These are phyloP conservation scores for Gastrolobium villosum DNA, from an alignment of 306 rosid species.

Conservation along the genomic window DNA sequence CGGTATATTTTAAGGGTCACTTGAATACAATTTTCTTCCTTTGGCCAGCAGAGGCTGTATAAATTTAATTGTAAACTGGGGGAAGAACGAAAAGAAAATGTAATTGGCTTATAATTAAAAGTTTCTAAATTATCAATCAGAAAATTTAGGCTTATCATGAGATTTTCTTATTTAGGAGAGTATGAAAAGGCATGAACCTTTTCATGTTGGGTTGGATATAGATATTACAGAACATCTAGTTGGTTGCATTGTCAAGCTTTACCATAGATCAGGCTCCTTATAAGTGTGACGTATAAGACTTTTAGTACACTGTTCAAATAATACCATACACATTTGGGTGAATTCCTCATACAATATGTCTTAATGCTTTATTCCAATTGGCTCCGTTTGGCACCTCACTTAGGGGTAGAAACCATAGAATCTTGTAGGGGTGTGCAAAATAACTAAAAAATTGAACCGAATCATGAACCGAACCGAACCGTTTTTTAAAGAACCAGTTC, in stretches of 20 bases:
- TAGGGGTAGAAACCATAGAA: constrained; percentile 6
- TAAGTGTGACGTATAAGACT: neutral
- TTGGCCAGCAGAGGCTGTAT: constrained; percentile 2
- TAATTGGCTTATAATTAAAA: neutral
- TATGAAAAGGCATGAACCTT: neutral
- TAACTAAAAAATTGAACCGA: no score
- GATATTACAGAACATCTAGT: constrained; percentile 22
- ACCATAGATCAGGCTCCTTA: neutral
- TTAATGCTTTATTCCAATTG: constrained; percentile 21
- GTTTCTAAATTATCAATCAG: neutral
- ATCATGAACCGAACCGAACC: no score
- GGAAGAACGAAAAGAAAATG: neutral
- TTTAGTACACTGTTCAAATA: neutral
- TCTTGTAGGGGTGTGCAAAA: no score
- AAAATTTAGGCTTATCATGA: neutral
- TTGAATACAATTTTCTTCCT: constrained; percentile 1
- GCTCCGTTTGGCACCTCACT: constrained; percentile 18
- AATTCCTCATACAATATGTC: neutral
- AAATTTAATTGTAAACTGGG: constrained; percentile 7
- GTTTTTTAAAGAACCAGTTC: no score
- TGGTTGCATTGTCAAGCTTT: constrained; percentile 15
- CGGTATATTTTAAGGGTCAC: neutral
- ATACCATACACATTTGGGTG: neutral
- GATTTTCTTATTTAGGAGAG: neutral
- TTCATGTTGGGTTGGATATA: constrained; percentile 15